Conservation (phyloP, 768 basidiomycete species). For the Boletus rubroflammeus region DNA sequence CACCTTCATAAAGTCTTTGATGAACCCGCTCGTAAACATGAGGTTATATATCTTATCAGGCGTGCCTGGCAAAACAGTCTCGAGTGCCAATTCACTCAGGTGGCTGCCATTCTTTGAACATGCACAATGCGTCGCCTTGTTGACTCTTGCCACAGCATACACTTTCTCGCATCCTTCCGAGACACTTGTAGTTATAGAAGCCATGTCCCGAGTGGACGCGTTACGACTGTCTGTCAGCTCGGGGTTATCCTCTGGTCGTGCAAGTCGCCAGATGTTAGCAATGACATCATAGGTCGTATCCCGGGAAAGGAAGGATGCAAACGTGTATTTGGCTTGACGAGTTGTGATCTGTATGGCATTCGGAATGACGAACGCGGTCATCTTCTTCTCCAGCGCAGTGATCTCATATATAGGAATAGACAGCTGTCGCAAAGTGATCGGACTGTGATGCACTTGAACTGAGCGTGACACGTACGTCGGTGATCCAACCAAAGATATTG, state of each 20-base stretch:
- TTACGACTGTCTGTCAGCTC: constrained; percentile 21
- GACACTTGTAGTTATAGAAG: constrained; percentile 13
- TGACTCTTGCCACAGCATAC: constrained; percentile 13
- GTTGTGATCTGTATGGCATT: constrained; percentile 93
- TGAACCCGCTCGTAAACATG: constrained; percentile 93
- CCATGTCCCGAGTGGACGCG: constrained; percentile 18
- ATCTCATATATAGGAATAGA: constrained; percentile 88
- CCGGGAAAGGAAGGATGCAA: constrained; percentile 93
- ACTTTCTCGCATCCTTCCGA: constrained; percentile 16
- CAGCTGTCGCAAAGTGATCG: constrained; percentile 46
- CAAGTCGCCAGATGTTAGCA: constrained; percentile 91
- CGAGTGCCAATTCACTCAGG: constrained; percentile 69
- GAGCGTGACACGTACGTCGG: constrained; percentile 62
- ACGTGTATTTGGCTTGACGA: constrained; percentile 79
- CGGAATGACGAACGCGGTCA: constrained; percentile 97
- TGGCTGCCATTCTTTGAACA: constrained; percentile 73
- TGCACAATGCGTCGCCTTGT: constrained; percentile 66
- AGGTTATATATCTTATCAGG: constrained; percentile 95
- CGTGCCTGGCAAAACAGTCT: constrained; percentile 78
- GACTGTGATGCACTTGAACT: not conserved
- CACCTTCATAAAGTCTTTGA: constrained; percentile 89
- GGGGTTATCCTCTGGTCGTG: constrained; percentile 60
- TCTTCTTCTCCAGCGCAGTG: constrained; percentile 85
- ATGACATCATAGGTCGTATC: constrained; percentile 97
- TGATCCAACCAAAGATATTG: constrained; percentile 99